Base-by-base conservation (phyloP, 495 filamentous ascomycete genomes). In the Neurospora pannonica region DNA sequence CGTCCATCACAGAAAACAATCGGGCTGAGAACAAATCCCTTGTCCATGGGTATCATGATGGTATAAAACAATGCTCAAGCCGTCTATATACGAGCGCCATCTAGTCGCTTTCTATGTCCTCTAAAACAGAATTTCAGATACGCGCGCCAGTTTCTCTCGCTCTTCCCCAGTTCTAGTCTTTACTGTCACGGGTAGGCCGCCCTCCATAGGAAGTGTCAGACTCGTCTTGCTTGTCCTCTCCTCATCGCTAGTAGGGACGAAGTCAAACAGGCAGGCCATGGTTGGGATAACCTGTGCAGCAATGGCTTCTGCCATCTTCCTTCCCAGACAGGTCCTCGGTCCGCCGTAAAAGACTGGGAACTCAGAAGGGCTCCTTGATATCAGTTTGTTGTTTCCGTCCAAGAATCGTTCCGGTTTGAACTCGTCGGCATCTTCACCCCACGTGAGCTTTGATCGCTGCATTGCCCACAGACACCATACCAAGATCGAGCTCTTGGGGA, bases 321-420 rank as follows among this genome's bases (percentile, higher is more conserved):
- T 88, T 15, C 89, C 88, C 42, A 90, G 78, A 75, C 89, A 90
- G 2, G 84, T 83, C 72, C 89, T 82, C 7, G 86, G 82, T 1
- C 89, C 89, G 17, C 87, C 89, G 67, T 90, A 89, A 75, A 90
- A 90, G 11, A 90, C 89, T 2, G 89, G 88, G 74, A 87, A 90
- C 77, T 89, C 88, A 54, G 82, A 84, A 7, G 88, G 79, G 39
- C 81, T 84, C 74, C 84, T 87, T 0, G 78, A 78, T 8, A 85
- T 70, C 10, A 88, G 69, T 39, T 78, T 82, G 10, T 78, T 82
- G 10, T 81, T 79, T 31, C 48, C 73, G 13, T 79, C 78, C 10
- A 90, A 78, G 83, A 88, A 90, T 75, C 88, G 74, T 38, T 87
- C 85, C 3, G 89, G 88, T 39, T 78, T 77, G 76, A 90, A 90